Conservation (phyloP, 805 yeast genomes). For the Phaffomyces opuntiae region DNA sequence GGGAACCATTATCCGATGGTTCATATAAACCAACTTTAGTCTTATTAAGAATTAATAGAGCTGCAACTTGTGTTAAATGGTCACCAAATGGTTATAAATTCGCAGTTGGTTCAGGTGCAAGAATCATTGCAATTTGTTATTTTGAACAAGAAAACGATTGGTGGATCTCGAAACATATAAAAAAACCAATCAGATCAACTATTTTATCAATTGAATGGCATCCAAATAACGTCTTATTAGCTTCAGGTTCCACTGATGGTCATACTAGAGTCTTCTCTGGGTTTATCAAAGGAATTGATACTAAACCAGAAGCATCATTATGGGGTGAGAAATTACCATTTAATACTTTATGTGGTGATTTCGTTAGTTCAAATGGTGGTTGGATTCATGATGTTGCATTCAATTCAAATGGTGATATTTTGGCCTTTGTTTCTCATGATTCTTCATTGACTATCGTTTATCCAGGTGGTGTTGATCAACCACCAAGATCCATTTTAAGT, state of each 20-base stretch:
- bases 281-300: constrained; percentile 81
- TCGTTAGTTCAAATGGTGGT: constrained; percentile 60
- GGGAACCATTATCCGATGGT: constrained; percentile 68
- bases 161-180: constrained; percentile 99
- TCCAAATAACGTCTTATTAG: constrained; percentile 80
- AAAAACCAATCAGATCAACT: constrained; percentile 89
- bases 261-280: constrained; percentile 87
- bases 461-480: constrained; percentile 59
- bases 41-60: constrained; percentile 84
- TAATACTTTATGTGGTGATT: constrained; percentile 84
- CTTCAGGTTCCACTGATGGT: constrained; percentile 91
- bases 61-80: constrained; percentile 94
- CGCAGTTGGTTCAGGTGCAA: constrained; percentile 95
- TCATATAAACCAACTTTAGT: constrained; percentile 84
- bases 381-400: constrained; percentile 92
- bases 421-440: constrained; percentile 84
- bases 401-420: constrained; percentile 68
- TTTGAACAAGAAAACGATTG: constrained; percentile 95
- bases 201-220: constrained; percentile 86
- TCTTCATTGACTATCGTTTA: constrained; percentile 76
- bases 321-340: constrained; percentile 98
- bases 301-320: constrained; percentile 67
- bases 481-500: constrained; percentile 52
- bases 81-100: constrained; percentile 91
- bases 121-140: constrained; percentile 92